Base-by-base conservation (phyloP, 495 filamentous ascomycete genomes). In the Podospora fimiseda region DNA sequence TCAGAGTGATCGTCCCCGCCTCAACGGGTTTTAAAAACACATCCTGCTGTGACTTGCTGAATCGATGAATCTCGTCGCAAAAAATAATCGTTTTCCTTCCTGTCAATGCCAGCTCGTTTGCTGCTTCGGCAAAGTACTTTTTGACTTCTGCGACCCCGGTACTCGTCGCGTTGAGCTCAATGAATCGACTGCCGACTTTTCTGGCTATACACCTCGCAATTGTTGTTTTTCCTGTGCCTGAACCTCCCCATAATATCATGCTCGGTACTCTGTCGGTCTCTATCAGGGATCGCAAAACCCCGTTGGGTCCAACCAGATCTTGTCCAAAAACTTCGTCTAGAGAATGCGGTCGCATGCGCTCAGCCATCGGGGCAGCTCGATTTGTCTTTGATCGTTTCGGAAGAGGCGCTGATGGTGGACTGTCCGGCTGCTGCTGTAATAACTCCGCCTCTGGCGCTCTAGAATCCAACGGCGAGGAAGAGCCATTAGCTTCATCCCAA, bases 21-120 rank as follows among this genome's bases (percentile, higher is more conserved):
- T 98, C 93, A 2, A 98, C 93, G 0, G 92, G 91, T 3, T 87
- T 90, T 8, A 98, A 69, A 58, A 97, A 97, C 1, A 96, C 88
- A 71, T 98, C 93, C 58, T 98, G 93, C 66, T 98, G 93, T 0
- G 83, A 74, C 65, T 96, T 97, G 44, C 81, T 87, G 73, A 97
- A 96, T 3, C 92, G 81, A 66, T 97, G 92, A 49, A 97, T 95
- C 69, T 97, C 92, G 67, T 97, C 92, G 72, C 92, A 96, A 69
- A 97, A 98, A 56, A 98, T 83, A 58, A 98, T 95, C 3, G 93
- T 97, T 69, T 89, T 90, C 27, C 90, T 76, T 9, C 91, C 91
- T 0, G 88, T 94, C 27, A 98, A 68, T 4, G 74, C 69, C 42
- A 94, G 70, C 67, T 98, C 93, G 61, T 81, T 89, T 56, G 80